Percentiles rank a stretch among this genome's conserved stretches.
phyloP scores from a whole-genome alignment of 2,329 filamentous ascomycete species.

The Aspergillus fumigatus region DNA sequence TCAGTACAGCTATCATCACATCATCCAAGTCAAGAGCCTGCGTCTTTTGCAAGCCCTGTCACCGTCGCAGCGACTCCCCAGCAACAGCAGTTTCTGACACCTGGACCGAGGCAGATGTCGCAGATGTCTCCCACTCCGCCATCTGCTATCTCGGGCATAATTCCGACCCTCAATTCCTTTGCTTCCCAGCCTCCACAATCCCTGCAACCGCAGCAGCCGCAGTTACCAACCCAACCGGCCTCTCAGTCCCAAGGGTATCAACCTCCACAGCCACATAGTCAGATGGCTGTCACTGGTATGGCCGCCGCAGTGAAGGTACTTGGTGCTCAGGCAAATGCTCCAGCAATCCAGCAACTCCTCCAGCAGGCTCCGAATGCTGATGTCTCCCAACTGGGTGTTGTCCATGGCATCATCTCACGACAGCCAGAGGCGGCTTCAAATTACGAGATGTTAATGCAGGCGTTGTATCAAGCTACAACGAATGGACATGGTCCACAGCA shows the following conservation, averaged over 20 bases:
- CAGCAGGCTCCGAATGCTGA: constrained; percentile 65
- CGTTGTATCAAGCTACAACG: constrained; percentile 34
- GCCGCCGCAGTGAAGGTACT: constrained; percentile 59
- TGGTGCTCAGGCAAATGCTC: constrained; percentile 57
- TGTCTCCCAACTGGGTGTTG: constrained; percentile 67
- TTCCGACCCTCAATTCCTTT: constrained; percentile 15
- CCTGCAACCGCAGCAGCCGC: constrained; percentile 9
- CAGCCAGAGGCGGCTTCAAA: constrained; percentile 64
- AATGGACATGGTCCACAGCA: constrained; percentile 26
- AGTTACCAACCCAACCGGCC: constrained; percentile 8
- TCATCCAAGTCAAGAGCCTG: constrained; percentile 31
- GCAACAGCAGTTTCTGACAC: constrained; percentile 22
- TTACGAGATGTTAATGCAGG: constrained; percentile 39
- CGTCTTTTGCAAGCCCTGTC: constrained; percentile 30
- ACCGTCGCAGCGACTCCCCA: constrained; percentile 28
- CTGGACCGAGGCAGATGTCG: constrained; percentile 12
- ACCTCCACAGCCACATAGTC: constrained; percentile 10
- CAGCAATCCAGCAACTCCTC: constrained; percentile 65
- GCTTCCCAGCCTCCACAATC: constrained; percentile 10
- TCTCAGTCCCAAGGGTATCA: constrained; percentile 25
- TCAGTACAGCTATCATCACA: constrained; percentile 40
- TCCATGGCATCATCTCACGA: constrained; percentile 62
- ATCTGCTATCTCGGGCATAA: constrained; percentile 13
- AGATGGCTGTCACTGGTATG: constrained; percentile 43
- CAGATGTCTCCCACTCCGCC: constrained; percentile 23